Evolutionary conservation across 1,284 basidiomycete genomes (phyloP).

Genomic region (Microbotryum lychnidis-dioicae): DNA sequence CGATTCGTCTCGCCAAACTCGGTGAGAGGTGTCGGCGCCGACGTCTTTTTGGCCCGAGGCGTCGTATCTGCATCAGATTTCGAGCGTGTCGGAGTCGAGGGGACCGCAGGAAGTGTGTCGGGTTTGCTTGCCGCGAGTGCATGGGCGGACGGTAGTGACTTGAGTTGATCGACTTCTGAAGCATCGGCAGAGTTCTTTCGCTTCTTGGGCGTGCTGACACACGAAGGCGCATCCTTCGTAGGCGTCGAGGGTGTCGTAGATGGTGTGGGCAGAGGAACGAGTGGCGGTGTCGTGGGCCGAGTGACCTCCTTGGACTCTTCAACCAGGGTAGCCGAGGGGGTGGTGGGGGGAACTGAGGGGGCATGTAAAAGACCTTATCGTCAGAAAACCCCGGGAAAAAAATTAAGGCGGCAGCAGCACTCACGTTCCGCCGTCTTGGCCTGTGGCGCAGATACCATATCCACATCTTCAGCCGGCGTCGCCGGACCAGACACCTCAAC

Average conservation of each 20-base stretch:
- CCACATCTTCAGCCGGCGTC: conserved; percentile 16
- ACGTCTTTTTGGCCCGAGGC: conserved; percentile 20
- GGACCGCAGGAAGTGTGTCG: conserved; percentile 3
- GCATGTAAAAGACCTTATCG: background rate
- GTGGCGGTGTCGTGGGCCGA: conserved; percentile 4
- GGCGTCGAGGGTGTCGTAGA: background rate
- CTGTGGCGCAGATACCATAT: conserved; percentile 9
- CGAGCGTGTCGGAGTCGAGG: background rate
- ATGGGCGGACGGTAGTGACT: background rate
- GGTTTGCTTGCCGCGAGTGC: conserved; percentile 32
- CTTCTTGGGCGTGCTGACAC: conserved; percentile 20
- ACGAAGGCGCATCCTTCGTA: background rate
- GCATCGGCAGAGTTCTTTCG: conserved; percentile 25
- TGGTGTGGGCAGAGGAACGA: conserved; percentile 11
- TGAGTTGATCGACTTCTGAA: no score
- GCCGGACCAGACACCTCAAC: no score
- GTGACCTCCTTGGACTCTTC: background rate
- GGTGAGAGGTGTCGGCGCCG: conserved; percentile 3
- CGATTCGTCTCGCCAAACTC: conserved; percentile 49
- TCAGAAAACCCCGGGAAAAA: background rate
- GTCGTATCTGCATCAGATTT: conserved; percentile 16
- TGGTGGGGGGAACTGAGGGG: no score
- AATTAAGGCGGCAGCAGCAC: background rate
- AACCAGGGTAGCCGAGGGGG: background rate
- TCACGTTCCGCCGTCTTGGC: background rate